Conservation (phyloP, 306 rosid species). For the Lathyrus aphaca region DNA sequence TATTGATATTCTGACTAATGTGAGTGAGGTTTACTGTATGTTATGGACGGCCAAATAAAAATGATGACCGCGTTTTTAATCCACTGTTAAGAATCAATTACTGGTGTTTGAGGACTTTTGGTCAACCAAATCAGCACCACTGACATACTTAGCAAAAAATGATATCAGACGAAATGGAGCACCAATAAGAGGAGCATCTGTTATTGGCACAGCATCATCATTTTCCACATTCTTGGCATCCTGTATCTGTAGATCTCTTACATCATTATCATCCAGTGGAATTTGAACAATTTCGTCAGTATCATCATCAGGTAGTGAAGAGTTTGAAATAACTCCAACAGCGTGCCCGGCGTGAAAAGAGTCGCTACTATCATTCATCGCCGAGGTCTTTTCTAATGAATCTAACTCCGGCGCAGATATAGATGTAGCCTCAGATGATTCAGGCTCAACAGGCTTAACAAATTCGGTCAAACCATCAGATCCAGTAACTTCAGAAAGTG, state of each 20-base stretch:
- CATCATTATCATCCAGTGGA: constrained; percentile 62
- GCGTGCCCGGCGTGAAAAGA: constrained; percentile 34
- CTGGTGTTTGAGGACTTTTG: constrained; percentile 44
- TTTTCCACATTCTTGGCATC: constrained; percentile 48
- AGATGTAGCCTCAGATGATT: constrained; percentile 40
- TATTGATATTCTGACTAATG: constrained; percentile 42
- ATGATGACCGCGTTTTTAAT: neutral
- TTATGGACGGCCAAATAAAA: constrained; percentile 12
- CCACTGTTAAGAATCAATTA: constrained; percentile 38
- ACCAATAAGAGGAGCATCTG: constrained; percentile 89
- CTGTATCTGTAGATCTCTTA: constrained; percentile 41
- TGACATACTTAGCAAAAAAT: constrained; percentile 81
- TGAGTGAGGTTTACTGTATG: constrained; percentile 32
- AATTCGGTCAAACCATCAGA: constrained; percentile 34
- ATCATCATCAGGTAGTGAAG: constrained; percentile 46
- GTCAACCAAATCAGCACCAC: constrained; percentile 85
- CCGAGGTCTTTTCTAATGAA: constrained; percentile 41
- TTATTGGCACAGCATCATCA: constrained; percentile 49
- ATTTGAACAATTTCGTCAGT: constrained; percentile 72
- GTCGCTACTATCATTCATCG: constrained; percentile 34
- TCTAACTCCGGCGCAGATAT: constrained; percentile 37
- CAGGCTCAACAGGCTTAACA: constrained; percentile 39
- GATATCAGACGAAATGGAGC: constrained; percentile 90
- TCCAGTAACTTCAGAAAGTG: constrained; percentile 40
- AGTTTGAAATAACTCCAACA: constrained; percentile 32